Evolutionary conservation across 768 basidiomycete species (phyloP), one percentile per base, ranked within the genome.

Genomic region (Boletus tomentosulus): DNA sequence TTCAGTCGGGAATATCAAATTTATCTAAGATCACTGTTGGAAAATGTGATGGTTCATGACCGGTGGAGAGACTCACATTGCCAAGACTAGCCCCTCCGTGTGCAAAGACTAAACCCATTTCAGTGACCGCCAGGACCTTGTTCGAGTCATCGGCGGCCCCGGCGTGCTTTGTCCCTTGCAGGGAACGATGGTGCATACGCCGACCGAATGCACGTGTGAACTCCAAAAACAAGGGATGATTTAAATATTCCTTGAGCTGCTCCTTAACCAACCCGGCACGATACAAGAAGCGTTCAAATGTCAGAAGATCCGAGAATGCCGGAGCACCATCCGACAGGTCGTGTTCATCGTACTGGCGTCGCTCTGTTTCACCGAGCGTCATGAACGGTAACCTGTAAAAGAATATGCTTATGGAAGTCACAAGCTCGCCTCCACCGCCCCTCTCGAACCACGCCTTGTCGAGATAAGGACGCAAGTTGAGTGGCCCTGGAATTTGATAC

Each of bases 391-490:
- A 68, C 19, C 64, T 69, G 57, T 71, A 74, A 35, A 62, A 71
- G 57, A 73, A 81, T 52, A 74, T 76, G 25, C 74, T 68, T 41
- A 82, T 73, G 11, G 71, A 69, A n/a, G 78, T 46, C 43, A 69
- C 66, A 13, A 79, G 73, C 38, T 79, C 78, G 6, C 62, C 66
- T 1, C 62, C 63, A 6, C 82, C 83, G 0, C 81, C 82, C 4
- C 52, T 59, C 3, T 71, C 58, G 46, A 71, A 70, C 82, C 82
- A 84, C 3, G 70, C 54, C 27, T 62, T 57, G 63, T 81, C 75
- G 10, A 83, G 73, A 55, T 74, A 76, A 1, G 77, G 76, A 4
- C 84, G 72, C 24, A 82, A 49, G 62, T 78, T 83, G 22, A 81
- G 55, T 8, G 81, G 81, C 2, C 82, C 80, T 4, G 68, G 73